A percentile compares a stretch with the other conserved stretches of the same genome.
phyloP scores from a whole-genome alignment of 2,329 filamentous ascomycete species.

The Clonostachys rhizophaga region DNA sequence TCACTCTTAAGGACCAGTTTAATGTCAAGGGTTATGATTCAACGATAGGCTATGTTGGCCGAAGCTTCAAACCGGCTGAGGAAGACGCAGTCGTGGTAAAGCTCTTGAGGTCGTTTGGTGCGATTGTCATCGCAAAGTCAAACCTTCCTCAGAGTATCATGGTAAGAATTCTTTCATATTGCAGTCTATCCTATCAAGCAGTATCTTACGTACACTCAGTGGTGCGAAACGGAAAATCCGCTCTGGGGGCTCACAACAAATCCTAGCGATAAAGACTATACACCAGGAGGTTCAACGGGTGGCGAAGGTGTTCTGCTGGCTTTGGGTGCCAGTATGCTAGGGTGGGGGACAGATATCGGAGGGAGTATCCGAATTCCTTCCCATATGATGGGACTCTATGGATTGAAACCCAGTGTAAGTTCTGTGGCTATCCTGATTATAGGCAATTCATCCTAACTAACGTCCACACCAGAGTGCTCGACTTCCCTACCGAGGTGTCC shows the following conservation, averaged over 20 bases:
- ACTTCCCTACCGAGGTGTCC: slow-evolving; percentile 51
- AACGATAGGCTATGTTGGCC: slow-evolving; percentile 60
- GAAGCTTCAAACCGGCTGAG: slow-evolving; percentile 36
- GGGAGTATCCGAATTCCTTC: slow-evolving; percentile 84
- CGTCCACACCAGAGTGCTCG: slow-evolving; percentile 38
- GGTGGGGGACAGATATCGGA: slow-evolving; percentile 89
- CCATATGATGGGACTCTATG: slow-evolving; percentile 84
- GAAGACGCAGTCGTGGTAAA: slow-evolving; percentile 69
- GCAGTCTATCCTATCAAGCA: not conserved
- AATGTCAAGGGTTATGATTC: slow-evolving; percentile 79
- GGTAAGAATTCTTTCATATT: slow-evolving; percentile 48
- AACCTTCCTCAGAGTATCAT: slow-evolving; percentile 61
- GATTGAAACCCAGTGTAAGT: slow-evolving; percentile 19
- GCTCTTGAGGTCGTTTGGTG: slow-evolving; percentile 81
- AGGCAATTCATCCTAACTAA: not conserved
- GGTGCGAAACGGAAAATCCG: slow-evolving; percentile 19
- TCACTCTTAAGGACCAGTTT: slow-evolving; percentile 79
- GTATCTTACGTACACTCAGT: slow-evolving; percentile 2
- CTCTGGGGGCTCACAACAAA: slow-evolving; percentile 82
- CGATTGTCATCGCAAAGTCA: slow-evolving; percentile 89
- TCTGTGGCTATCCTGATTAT: not conserved
- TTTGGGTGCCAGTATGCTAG: slow-evolving; percentile 71
- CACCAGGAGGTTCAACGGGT: slow-evolving; percentile 86
- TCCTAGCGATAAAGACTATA: slow-evolving; percentile 79
- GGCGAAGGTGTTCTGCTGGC: slow-evolving; percentile 81